phyloP scores from a whole-genome alignment of 371 early-diverging fungal genomes.

The Phascolomyces articulosus region DNA sequence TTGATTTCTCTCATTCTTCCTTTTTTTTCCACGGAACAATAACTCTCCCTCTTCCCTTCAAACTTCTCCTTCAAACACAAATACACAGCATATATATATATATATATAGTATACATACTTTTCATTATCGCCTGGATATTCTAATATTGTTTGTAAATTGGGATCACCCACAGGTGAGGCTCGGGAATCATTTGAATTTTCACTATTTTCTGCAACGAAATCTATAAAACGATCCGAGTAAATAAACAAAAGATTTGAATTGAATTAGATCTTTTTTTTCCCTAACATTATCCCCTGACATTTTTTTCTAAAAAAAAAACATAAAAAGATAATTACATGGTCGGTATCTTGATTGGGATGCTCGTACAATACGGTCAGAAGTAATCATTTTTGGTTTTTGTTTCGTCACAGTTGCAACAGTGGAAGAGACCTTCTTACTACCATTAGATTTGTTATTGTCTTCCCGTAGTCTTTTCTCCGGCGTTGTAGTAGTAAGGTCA shows the following conservation, averaged over 20 bases:
- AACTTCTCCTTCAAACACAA: too few relatives aligned
- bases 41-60: too few relatives aligned
- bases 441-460: neutral
- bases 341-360: conserved; percentile 44
- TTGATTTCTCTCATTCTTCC: too few relatives aligned
- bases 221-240: conserved; percentile 11
- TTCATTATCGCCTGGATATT: conserved; percentile 43
- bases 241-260: conserved; percentile 2
- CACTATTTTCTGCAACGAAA: conserved; percentile 23
- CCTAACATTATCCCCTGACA: neutral
- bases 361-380: conserved; percentile 52
- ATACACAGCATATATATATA: too few relatives aligned
- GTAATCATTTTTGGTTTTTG: conserved; percentile 31
- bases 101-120: conserved; percentile 47
- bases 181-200: conserved; percentile 32
- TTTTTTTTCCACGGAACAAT: too few relatives aligned
- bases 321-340: conserved; percentile 38
- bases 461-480: conserved; percentile 17
- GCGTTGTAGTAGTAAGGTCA: conserved; percentile 1
- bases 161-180: conserved; percentile 37
- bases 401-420: neutral
- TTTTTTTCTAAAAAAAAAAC: neutral
- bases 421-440: neutral
- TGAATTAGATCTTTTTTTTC: neutral
- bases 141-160: conserved; percentile 34